Percentiles rank a stretch among this genome's conserved stretches.
These are phyloP conservation scores for Myxozyma melibiosi DNA, from an alignment of 805 yeast species.

Conservation along the genomic window DNA sequence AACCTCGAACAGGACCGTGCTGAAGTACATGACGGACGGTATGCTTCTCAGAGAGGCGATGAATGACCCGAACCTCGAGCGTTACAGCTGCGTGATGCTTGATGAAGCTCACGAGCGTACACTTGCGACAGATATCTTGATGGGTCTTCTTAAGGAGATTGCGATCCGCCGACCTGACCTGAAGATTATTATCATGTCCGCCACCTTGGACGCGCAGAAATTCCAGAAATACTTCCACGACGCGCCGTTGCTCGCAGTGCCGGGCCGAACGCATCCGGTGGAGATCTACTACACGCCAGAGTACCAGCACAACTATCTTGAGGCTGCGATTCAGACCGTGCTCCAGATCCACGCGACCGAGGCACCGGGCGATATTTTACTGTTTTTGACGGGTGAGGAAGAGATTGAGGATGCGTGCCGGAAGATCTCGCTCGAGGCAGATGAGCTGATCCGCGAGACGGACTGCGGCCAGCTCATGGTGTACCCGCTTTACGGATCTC, in stretches of 20 bases:
- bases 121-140: constrained; percentile 90
- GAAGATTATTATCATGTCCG: constrained; percentile 94
- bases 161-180: constrained; percentile 79
- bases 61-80: constrained; percentile 83
- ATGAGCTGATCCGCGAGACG: constrained; percentile 84
- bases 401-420: constrained; percentile 97
- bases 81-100: constrained; percentile 85
- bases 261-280: constrained; percentile 97
- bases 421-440: constrained; percentile 83
- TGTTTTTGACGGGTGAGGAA: constrained; percentile 94
- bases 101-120: constrained; percentile 99
- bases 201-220: constrained; percentile 95
- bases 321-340: constrained; percentile 93
- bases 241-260: constrained; percentile 94
- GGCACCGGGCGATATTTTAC: constrained; percentile 83
- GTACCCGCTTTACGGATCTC: constrained; percentile 92
- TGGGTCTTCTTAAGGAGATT: constrained; percentile 90
- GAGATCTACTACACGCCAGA: constrained; percentile 97
- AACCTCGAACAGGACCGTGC: constrained; percentile 74
- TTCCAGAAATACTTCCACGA: constrained; percentile 85
- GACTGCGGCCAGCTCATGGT: constrained; percentile 86
- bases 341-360: constrained; percentile 96
- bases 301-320: constrained; percentile 90
- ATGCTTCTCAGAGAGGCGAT: constrained; percentile 95
- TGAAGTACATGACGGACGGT: constrained; percentile 98